Base-by-base conservation (phyloP, 2,329 filamentous ascomycete genomes). In the Xylaria multiplex region DNA sequence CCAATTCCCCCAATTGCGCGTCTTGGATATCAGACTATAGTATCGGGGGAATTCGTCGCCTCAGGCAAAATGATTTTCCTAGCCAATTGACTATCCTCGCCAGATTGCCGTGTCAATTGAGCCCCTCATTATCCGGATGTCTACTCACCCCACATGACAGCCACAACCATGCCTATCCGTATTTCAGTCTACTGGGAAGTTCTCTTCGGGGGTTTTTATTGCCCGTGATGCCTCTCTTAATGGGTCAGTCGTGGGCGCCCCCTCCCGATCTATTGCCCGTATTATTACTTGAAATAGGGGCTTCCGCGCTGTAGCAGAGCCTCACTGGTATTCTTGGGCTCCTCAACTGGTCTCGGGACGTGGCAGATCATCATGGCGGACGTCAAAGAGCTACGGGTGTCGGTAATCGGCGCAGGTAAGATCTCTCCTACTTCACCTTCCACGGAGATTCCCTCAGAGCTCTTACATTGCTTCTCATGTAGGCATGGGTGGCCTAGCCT, bases 401-500 rank as follows among this genome's bases (percentile, higher is more conserved):
- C 82, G 75, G 76, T 84, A 71, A 72, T 84, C 64, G 74, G 84
- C 74, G 84, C 84, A 30, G 85, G 83, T 83, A 78, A 73, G 74
- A 35, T 11, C 19, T 37, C 22, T 52, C 40, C 35, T 32, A 32
- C 11, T 11, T 14, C 43, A 1, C 8, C 24, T 48, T 16, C 16
- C 48, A n/a, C 3, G 24, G 40, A 50, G 13, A 16, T 2, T 43
- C 9, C 5, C 13, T 40, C 13, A 19, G 16, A 48, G 49, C 59
- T 65, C 11, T 27, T 27, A 63, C 48, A 58, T 32, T 59, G 30
- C 11, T 49, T 8, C 35, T 43, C 46, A 30, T 30, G 56, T 65
- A 90, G 91, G 92, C 70, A 95, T 96, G 91, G 92, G 91, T 59
- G 92, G 92, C 32, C 82, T 95, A 32, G 88, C 90, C 64, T 85